A percentile compares a stretch with the other conserved stretches of the same genome.
Conservation (phyloP, 139 green algal genomes). For the Gonium pectorale region DNA sequence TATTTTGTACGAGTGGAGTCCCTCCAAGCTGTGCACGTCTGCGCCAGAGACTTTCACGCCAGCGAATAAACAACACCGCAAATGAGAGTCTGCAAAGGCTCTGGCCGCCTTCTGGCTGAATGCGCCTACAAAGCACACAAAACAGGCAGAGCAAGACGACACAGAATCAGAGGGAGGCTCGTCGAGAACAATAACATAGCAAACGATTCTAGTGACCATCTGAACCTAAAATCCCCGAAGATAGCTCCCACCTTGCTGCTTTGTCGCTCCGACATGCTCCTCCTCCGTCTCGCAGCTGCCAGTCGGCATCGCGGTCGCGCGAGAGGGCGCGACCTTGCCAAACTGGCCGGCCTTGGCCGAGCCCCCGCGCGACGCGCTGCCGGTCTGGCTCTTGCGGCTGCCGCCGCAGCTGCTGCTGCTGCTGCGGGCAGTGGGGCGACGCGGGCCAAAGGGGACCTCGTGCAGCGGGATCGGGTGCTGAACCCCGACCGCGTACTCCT, state of each 20-base stretch:
- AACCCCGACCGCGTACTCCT: constrained; percentile 81
- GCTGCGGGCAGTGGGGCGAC: not conserved
- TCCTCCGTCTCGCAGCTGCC: too few relatives aligned
- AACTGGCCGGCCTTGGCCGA: too few relatives aligned
- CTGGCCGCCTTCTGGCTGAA: constrained; percentile 4
- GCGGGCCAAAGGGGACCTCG: constrained; percentile 1
- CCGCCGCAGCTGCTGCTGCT: constrained; percentile 8
- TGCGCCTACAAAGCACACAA: not conserved
- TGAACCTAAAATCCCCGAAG: too few relatives aligned
- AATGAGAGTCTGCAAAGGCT: constrained; percentile 37
- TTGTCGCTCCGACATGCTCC: too few relatives aligned
- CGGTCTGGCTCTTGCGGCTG: not conserved
- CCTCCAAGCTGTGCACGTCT: constrained; percentile 17
- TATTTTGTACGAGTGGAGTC: constrained; percentile 69
- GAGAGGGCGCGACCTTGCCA: too few relatives aligned
- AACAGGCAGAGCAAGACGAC: not conserved
- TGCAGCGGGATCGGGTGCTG: constrained; percentile 58
- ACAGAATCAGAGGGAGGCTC: too few relatives aligned
- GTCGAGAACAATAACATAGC: too few relatives aligned
- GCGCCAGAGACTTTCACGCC: constrained; percentile 50
- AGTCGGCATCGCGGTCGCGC: too few relatives aligned
- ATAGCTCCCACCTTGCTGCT: too few relatives aligned
- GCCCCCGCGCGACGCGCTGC: not conserved
- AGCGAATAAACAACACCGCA: constrained; percentile 46
- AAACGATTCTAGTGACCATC: too few relatives aligned